Evolutionary conservation across 257 asterid genomes (phyloP), one percentile per base, ranked within the genome.

Genomic region (Ocimum tenuiflorum): DNA sequence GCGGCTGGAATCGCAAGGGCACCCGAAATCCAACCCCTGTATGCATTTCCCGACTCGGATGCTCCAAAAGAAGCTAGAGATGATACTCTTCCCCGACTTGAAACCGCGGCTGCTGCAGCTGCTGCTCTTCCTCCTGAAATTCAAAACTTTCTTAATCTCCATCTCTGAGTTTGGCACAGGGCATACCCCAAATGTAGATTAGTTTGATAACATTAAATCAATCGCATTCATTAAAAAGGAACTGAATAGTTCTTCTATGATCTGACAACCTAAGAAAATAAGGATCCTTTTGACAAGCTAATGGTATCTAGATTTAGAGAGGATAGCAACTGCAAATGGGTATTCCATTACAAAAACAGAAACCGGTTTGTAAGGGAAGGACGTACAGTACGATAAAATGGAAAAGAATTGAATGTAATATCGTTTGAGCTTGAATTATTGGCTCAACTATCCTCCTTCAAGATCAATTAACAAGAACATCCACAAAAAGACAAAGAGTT

Each of bases 1-100:
- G 99, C 97, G 15, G 85, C 89, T 45, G 99, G 95, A 73, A 94
- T 85, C 73, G 88, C 80, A 67, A 94, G 81, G 63, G 77, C 83
- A 60, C 94, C 85, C 48, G 94, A 73, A 67, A 92, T 75, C 97
- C 95, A 94, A 42, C 83, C 78, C 70, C 65, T 74, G 13, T 79
- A 76, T 6, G 88, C 88, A 69, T 83, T 83, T 80, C 82, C 88
- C 3, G 88, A 81, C 41, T 79, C 87, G 3, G 80, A 75, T 52
- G 86, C 81, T 42, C 89, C 86, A 52, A 80, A 76, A 13, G 87
- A 51, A 33, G 91, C 89, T 33, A 89, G 77, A 58, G 92, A 79
- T 56, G 89, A 60, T 58, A 75, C 73, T 67, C 81, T 82, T 61
- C 96, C 95, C 60, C 92, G 79, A 77, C 83, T 45, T 38, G 89